phyloP scores from a whole-genome alignment of 31 red algal species.

The Porphyra umbilicalis region DNA sequence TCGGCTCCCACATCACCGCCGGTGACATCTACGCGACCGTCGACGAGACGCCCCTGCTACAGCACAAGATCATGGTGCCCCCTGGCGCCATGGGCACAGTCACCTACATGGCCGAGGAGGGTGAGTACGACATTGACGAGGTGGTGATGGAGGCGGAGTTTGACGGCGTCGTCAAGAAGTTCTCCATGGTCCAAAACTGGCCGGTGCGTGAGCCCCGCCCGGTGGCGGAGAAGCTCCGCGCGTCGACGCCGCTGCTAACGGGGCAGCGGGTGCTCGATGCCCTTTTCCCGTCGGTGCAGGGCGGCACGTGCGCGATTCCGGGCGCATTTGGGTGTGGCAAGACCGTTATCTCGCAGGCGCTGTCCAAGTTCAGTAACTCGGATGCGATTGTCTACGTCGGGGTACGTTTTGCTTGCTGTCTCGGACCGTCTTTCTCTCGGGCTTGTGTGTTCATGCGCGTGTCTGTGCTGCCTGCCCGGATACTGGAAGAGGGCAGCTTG shows the following conservation, averaged over 20 bases:
- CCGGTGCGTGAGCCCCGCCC: conserved; percentile 90
- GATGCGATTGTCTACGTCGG: conserved; percentile 99
- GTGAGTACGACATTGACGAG: conserved; percentile 95
- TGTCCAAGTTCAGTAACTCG: conserved; percentile 97
- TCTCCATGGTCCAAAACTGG: conserved; percentile 97
- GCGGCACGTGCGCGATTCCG: conserved; percentile 96
- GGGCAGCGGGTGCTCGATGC: conserved; percentile 97
- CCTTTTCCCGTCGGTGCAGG: conserved; percentile 97
- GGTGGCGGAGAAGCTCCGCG: conserved; percentile 84
- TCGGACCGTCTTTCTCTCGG: not conserved
- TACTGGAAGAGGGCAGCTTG: no score
- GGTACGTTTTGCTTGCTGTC: conserved; percentile 30
- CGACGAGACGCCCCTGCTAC: conserved; percentile 82
- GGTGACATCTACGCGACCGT: conserved; percentile 87
- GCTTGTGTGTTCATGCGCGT: not conserved
- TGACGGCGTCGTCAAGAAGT: conserved; percentile 69
- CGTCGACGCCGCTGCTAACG: conserved; percentile 77
- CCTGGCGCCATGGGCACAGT: conserved; percentile 88
- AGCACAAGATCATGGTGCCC: conserved; percentile 92
- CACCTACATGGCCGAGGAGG: conserved; percentile 72
- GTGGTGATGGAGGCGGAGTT: conserved; percentile 82
- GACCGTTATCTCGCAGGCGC: conserved; percentile 93
- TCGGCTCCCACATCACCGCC: conserved; percentile 81
- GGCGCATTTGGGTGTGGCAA: conserved; percentile 99
- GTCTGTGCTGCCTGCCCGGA: not conserved